These are phyloP conservation scores for Suaeda aralocaspica DNA, from an alignment of 148 eudicot genomes.

Conservation along the genomic window DNA sequence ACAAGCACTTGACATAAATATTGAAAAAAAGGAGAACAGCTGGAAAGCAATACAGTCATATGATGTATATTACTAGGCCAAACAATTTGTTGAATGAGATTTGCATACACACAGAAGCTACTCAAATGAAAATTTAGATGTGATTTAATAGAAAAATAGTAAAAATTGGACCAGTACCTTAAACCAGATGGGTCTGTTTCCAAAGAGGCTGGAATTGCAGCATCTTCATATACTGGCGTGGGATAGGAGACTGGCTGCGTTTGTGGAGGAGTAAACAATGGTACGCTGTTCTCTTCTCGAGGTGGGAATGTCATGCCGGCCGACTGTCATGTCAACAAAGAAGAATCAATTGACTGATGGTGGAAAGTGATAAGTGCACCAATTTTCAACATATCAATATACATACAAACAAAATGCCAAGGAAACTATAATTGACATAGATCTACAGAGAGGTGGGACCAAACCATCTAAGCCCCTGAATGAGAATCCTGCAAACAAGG, in stretches of 20 bases:
- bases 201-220: slow-evolving; percentile 73
- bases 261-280: slow-evolving; percentile 89
- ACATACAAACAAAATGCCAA: not conserved
- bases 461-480: not conserved
- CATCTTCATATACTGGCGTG: slow-evolving; percentile 60
- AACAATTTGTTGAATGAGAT: not conserved
- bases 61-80: not conserved
- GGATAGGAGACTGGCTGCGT: slow-evolving; percentile 58
- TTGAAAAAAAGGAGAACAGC: not conserved
- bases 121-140: not conserved
- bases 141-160: not conserved
- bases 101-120: not conserved
- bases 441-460: not conserved
- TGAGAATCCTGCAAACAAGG: not conserved
- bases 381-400: not conserved
- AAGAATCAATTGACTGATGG: slow-evolving; percentile 14
- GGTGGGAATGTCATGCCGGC: slow-evolving; percentile 85
- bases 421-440: not conserved
- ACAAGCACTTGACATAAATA: not conserved
- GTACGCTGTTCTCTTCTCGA: slow-evolving; percentile 69
- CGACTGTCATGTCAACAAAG: slow-evolving; percentile 42
- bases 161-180: slow-evolving; percentile 39
- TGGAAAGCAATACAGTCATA: not conserved
- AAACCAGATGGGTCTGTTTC: slow-evolving; percentile 74
- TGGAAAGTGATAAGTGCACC: not conserved